Evolutionary conservation across 805 yeast genomes (phyloP), one percentile per base, ranked within the genome.

Genomic region (Saccharomyces eubayanus): DNA sequence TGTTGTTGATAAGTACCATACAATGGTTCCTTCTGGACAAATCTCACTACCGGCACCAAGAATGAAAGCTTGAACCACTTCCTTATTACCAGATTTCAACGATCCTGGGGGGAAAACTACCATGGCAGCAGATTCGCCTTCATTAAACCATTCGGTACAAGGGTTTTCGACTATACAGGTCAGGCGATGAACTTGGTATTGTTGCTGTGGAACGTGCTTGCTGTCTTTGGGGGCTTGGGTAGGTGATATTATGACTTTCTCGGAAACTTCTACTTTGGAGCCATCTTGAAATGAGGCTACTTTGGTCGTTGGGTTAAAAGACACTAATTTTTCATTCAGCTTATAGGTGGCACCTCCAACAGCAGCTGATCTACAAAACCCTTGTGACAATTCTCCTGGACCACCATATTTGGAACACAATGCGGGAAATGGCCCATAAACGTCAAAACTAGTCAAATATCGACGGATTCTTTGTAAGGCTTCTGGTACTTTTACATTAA

Each of bases 261-360:
- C 98, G 53, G 84, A 78, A 49, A 92, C 87, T 56, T 77, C 79
- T 36, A 89, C 84, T 50, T 75, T 73, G 16, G 90, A 79, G 30
- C 95, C 94, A 68, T 91, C 97, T 55, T 79, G 74, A 59, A 88
- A 82, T 43, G 74, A 74, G 6, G 96, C 97, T 27, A 82, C 74
- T 63, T 87, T 84, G 30, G 81, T 73, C 28, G 68, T 72, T 36
- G 85, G 81, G 67, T 92, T 92, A 71, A 75, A 89, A 40, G 81
- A 80, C 5, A 72, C 72, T 51, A 92, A 70, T 43, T 77, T 73
- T 14, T 94, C 85, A 65, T 85, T 83, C 53, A 92, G 76, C 69
- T 90, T 89, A 72, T 94, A 92, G 31, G 95, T 89, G 52, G 97
- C 86, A 52, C 98, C 98, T 20, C 94, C 98, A 57, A 92, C 98